phyloP scores from a whole-genome alignment of 1,139 yeast genomes.

The Lodderomyces jiufengensis region DNA sequence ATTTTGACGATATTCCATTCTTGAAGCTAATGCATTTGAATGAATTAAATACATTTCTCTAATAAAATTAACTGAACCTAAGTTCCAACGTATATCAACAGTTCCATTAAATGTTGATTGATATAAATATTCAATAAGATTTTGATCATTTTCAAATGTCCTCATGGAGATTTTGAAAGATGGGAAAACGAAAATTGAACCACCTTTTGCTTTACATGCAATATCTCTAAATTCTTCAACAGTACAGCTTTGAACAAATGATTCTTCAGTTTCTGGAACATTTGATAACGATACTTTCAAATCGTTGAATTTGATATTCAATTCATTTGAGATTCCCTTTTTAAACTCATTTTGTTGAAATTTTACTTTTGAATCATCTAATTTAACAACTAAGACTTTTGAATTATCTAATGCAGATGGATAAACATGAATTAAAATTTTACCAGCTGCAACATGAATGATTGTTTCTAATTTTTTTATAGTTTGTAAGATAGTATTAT shows the following conservation, averaged over 20 bases:
- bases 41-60: constrained; percentile 84
- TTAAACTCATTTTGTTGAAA: constrained; percentile 56
- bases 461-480: constrained; percentile 52
- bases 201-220: constrained; percentile 68
- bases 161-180: constrained; percentile 72
- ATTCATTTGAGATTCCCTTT: constrained; percentile 46
- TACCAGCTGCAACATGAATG: constrained; percentile 57
- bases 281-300: constrained; percentile 64
- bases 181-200: constrained; percentile 77
- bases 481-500: constrained; percentile 31
- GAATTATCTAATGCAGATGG: constrained; percentile 76
- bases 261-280: constrained; percentile 43
- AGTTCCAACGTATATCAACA: constrained; percentile 88
- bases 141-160: constrained; percentile 56
- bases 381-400: constrained; percentile 63
- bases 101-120: constrained; percentile 80
- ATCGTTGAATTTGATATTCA: constrained; percentile 55
- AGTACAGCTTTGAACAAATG: constrained; percentile 37
- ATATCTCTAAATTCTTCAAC: constrained; percentile 54
- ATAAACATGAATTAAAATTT: constrained; percentile 58
- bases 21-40: constrained; percentile 36
- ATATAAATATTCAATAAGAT: constrained; percentile 60
- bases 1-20: constrained; percentile 28
- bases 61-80: constrained; percentile 88
- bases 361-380: constrained; percentile 57